phyloP scores from a whole-genome alignment of 2,329 filamentous ascomycete species.

The Blastomyces gilchristii region DNA sequence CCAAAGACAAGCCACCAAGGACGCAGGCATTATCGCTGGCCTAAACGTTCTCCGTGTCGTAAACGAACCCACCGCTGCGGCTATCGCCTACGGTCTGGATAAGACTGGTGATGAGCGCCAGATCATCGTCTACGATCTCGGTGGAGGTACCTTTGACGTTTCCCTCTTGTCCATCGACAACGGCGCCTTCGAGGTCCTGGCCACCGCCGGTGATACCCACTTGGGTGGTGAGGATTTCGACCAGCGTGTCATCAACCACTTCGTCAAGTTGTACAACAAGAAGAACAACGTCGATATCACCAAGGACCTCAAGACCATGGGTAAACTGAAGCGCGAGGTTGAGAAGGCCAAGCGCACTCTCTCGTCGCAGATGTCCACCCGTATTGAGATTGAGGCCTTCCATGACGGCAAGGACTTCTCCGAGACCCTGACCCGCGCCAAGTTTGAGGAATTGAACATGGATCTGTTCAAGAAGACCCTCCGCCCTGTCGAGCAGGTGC shows the following conservation, averaged over 20 bases:
- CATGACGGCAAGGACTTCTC: slow-evolving; percentile 95
- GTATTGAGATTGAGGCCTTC: slow-evolving; percentile 96
- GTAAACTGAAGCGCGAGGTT: slow-evolving; percentile 98
- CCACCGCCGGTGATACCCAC: slow-evolving; percentile 93
- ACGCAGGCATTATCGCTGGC: slow-evolving; percentile 82
- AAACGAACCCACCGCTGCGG: slow-evolving; percentile 92
- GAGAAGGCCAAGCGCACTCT: slow-evolving; percentile 99
- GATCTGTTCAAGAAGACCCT: slow-evolving; percentile 99
- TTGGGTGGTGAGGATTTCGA: slow-evolving; percentile 98
- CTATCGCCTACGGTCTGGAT: slow-evolving; percentile 87
- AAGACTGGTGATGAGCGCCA: slow-evolving; percentile 75
- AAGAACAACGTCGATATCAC: slow-evolving; percentile 85
- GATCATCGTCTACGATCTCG: slow-evolving; percentile 88
- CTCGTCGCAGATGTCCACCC: slow-evolving; percentile 84
- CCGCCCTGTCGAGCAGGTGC: slow-evolving; percentile 95
- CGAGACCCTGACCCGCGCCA: slow-evolving; percentile 94
- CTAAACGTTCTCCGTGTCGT: slow-evolving; percentile 93
- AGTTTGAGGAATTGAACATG: slow-evolving; percentile 98
- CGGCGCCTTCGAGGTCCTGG: slow-evolving; percentile 88
- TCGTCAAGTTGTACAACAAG: slow-evolving; percentile 98
- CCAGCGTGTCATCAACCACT: slow-evolving; percentile 91
- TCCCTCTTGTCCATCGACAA: slow-evolving; percentile 84
- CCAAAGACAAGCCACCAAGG: slow-evolving; percentile 94
- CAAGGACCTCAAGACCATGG: slow-evolving; percentile 96
- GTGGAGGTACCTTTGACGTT: slow-evolving; percentile 91